Base-by-base conservation (phyloP, 2,329 filamentous ascomycete genomes). In the Huntiella abstrusa region DNA sequence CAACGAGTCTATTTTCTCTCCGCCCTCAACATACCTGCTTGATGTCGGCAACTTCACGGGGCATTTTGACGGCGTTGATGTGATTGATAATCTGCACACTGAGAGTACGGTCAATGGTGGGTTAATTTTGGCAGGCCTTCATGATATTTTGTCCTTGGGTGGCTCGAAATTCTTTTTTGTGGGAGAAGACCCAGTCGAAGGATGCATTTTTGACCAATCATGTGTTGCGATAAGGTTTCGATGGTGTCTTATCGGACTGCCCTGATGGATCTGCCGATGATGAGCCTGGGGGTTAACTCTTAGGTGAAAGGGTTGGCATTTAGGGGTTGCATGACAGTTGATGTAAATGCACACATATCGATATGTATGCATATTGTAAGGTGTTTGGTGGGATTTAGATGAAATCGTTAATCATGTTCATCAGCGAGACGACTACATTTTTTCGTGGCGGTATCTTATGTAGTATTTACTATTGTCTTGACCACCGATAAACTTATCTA, bases 1-100 rank as follows among this genome's bases (percentile, higher is more conserved):
- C 6, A 28, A 28, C 22, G 22, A 28, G 22, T 35, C 4, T 12
- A 15, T 40, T 10, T 7, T 33, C 16, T 36, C 33, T 38, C 4
- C 4, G n/a, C 28, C 13, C 10, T 19, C 4, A 45, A 55, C 65
- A 51, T 62, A 80, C 75, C 70, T 77, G 72, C 73, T 98, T 96
- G 78, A 96, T 96, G 67, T 96, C 91, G 65, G 79, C 83, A 68
- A 95, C 82, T 83, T 96, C 86, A 64, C 78, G 76, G 80, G 91
- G 88, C 91, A 98, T 98, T 69, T 72, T 93, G 83, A 49, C 48
- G 40, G 48, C 41, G 43, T 47, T 49, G 48, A 49, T 49, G 48
- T 49, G 43, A 49, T 47, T 40, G 48, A 49, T 49, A 49, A 49
- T 49, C 48, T 49, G 48, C 48, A 49, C 48, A 49, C 48, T 49